Evolutionary conservation across 768 basidiomycete genomes (phyloP).

Genomic region (Tubosaeta brunneosetosa): DNA sequence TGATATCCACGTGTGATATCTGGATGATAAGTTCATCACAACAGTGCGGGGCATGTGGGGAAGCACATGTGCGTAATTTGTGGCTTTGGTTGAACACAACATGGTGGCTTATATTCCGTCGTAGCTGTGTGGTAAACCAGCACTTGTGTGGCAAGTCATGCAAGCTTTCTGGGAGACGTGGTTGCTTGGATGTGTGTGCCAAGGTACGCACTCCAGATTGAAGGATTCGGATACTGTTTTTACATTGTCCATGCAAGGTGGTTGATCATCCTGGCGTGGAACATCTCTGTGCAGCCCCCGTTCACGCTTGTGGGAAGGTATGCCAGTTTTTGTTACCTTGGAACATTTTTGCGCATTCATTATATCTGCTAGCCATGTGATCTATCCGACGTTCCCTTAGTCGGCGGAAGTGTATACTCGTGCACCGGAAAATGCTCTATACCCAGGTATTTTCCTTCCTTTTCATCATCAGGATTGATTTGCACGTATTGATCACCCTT

Average conservation of each 20-base stretch:
- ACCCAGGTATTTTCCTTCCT: constrained; percentile 32
- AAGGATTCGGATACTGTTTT: background rate
- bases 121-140: constrained; percentile 45
- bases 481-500: background rate
- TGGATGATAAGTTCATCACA: background rate
- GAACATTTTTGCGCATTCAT: background rate
- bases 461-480: background rate
- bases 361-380: constrained; percentile 36
- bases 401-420: constrained; percentile 31
- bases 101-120: background rate
- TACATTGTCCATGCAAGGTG: constrained; percentile 30
- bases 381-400: constrained; percentile 29
- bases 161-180: constrained; percentile 39
- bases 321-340: background rate
- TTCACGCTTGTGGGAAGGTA: constrained; percentile 56
- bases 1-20: background rate
- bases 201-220: constrained; percentile 34
- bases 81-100: too few relatives aligned
- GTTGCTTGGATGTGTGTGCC: constrained; percentile 49
- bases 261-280: constrained; percentile 44
- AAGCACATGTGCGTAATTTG: constrained; percentile 43
- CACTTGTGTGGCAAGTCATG: constrained; percentile 57
- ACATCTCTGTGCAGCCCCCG: constrained; percentile 49
- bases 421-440: constrained; percentile 42
- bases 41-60: constrained; percentile 56